phyloP scores from a whole-genome alignment of 2,329 filamentous ascomycete species.

The Calonectria pseudoreteaudii region DNA sequence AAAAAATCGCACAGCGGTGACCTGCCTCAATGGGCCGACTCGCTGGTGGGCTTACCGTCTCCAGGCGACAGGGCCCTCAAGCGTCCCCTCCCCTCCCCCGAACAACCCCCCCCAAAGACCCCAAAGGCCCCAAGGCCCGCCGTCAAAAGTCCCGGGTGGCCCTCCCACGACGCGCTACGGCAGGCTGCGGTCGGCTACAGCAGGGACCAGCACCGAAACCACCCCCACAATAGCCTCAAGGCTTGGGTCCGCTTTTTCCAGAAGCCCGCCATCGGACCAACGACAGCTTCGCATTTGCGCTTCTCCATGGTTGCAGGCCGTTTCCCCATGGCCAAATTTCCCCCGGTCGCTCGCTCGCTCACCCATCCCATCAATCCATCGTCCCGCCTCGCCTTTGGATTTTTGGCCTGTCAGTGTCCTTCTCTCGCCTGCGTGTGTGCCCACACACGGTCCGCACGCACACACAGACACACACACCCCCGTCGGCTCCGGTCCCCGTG shows the following conservation, averaged over 20 bases:
- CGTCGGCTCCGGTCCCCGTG: slow-evolving; percentile 20
- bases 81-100: background rate
- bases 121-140: slow-evolving; percentile 2
- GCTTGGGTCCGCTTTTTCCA: slow-evolving; percentile 41
- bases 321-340: slow-evolving; percentile 24
- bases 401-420: background rate
- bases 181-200: background rate
- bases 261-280: slow-evolving; percentile 38
- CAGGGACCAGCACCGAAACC: slow-evolving; percentile 6
- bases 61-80: background rate
- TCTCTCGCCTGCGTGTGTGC: background rate
- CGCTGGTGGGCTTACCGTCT: background rate
- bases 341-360: slow-evolving; percentile 26
- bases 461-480: slow-evolving; percentile 3
- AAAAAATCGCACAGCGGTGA: slow-evolving; percentile 18
- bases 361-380: slow-evolving; percentile 1
- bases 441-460: slow-evolving; percentile 2
- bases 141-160: slow-evolving; percentile 14
- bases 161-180: background rate
- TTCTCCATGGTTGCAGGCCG: slow-evolving; percentile 5
- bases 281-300: slow-evolving; percentile 9
- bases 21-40: slow-evolving; percentile 39
- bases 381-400: background rate
- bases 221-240: slow-evolving; percentile 13
- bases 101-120: background rate